Evolutionary conservation across 2,329 filamentous ascomycete species (phyloP), one percentile per base, ranked within the genome.

Genomic region (Botryotinia narcissicola): DNA sequence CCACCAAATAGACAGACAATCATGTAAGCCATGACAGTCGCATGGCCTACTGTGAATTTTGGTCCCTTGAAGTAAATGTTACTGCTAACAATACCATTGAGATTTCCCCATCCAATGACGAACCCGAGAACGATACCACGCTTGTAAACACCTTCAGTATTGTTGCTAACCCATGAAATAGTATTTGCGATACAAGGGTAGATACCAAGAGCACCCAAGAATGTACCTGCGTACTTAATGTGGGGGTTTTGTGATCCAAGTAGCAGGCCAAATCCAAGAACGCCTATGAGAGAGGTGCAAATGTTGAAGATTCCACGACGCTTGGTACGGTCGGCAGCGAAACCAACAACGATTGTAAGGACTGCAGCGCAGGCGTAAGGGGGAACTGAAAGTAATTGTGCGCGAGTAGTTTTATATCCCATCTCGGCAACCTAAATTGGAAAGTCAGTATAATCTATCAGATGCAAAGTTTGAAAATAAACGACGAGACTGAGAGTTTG

Each of bases 101-200:
- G 84, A 80, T 97, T 97, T 40, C 95, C 94, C 92, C 93, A 97
- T 40, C 92, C 94, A 75, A 97, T 96, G 71, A 97, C 92, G 75
- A 97, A 90, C 0, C 94, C 94, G 2, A 97, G 84, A 0, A 93
- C 93, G 29, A 97, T 91, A 57, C 94, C 95, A 57, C 94, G 89
- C 85, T 97, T 97, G 83, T 97, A 97, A 4, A 95, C 92, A 29
- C 94, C 92, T 82, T 97, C 94, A 44, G 90, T 87, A 76, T 97
- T 97, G 83, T 97, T 97, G 71, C 91, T 90, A 35, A 92, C 86
- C 95, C 94, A 97, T 1, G 91, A 90, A 76, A 97, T 93, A 0
- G 93, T 97, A 80, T 97, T 96, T 18, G 93, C 84, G 73, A 97
- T 93, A 79, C 89, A 91, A 0, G 94, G 94, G 79, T 97, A 97